Percentiles rank a stretch among this genome's conserved stretches.
Conservation (phyloP, 805 yeast genomes). For the Brettanomyces bruxellensis region DNA sequence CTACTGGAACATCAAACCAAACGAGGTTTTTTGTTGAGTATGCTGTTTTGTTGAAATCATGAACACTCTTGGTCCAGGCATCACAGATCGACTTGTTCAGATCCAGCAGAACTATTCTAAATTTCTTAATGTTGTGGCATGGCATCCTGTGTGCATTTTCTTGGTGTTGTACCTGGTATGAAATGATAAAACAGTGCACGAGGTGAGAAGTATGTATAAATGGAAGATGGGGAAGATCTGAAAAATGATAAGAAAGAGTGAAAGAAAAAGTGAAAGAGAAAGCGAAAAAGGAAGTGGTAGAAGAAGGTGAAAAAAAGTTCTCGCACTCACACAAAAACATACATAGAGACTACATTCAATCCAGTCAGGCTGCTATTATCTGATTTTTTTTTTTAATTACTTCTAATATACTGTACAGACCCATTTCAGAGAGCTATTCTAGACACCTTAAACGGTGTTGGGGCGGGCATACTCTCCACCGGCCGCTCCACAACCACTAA, state of each 20-base stretch:
- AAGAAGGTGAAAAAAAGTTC: too few species aligned
- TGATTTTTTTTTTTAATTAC: too few species aligned
- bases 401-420: not conserved
- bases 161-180: not conserved
- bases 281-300: too few species aligned
- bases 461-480: slow-evolving; percentile 38
- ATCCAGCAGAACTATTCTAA: slow-evolving; percentile 17
- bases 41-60: slow-evolving; percentile 7
- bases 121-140: slow-evolving; percentile 1
- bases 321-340: too few species aligned
- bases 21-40: slow-evolving; percentile 4
- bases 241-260: too few species aligned
- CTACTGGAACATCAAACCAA: slow-evolving; percentile 14
- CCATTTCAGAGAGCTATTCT: slow-evolving; percentile 30
- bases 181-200: not conserved
- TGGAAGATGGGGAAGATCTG: not conserved
- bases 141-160: slow-evolving; percentile 2
- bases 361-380: too few species aligned
- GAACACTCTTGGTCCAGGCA: slow-evolving; percentile 11
- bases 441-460: slow-evolving; percentile 59
- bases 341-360: too few species aligned
- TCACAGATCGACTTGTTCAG: slow-evolving; percentile 12
- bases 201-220: not conserved
- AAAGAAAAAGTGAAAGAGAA: too few species aligned
- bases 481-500: slow-evolving; percentile 75